Base-by-base conservation (phyloP, 129 eudicot species). In the Artemisia annua region DNA sequence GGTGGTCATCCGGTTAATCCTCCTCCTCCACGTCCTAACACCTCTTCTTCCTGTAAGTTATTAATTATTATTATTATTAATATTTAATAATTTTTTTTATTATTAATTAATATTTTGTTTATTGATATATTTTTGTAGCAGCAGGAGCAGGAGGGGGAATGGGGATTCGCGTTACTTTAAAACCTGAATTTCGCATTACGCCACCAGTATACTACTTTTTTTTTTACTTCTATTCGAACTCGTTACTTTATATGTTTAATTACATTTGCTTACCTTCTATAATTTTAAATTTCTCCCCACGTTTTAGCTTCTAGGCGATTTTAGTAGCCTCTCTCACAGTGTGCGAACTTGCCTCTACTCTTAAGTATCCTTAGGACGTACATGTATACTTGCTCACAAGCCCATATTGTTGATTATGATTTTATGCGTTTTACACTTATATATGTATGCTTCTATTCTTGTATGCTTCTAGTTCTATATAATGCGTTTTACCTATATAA, bases 151-250 rank as follows among this genome's bases (percentile, higher is more conserved):
- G 46, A 39, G 10, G 43, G 1, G 43, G 98, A 77, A 80, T 86
- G 69, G 99, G 97, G 16, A 94, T 94, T 73, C 79, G 97, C 85
- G 96, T 94, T 86, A 71, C 85, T 32, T 76, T 94, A 17, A 94
- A 94, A 66, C 96, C 96, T 2, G 91, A 94, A 46, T 88, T 79
- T 80, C 85, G 97, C 74, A 94, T 94, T 13, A 88, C 94, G 0
- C 97, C 96, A 11, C 99, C 99, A 81, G 99, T 94, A 86, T 69
- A 1, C 59, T 18, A 16, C 56, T 24, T 49, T 32, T 17, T 30
- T 68, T 10, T 9, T 69, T 61, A 28, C 8, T 39, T 17, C 5
- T 48, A 3, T 20, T 73, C 30, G 13, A 1, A 17, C 3, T 30
- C 5, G 18, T 75, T 7, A 5, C 18, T 57, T 4, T 12, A 19